Conservation (phyloP, 2,329 filamentous ascomycete genomes). For the Echinosphaeria canescens region DNA sequence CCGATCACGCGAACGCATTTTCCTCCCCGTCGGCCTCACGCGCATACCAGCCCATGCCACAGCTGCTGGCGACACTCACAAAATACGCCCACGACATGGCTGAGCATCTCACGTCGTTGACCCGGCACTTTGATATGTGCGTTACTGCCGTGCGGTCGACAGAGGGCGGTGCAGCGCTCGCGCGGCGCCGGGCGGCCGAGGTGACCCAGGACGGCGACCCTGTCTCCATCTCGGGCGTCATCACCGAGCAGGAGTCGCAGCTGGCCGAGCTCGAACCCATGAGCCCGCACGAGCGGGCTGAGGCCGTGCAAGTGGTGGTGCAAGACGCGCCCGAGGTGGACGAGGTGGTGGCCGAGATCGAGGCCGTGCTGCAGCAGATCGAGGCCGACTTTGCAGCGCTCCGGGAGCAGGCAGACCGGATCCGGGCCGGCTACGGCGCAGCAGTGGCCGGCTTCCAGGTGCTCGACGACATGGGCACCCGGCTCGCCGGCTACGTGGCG, state of each 20-base stretch:
- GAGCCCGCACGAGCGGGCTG: conserved; percentile 39
- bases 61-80: conserved; percentile 40
- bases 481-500: conserved; percentile 41
- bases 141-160: conserved; percentile 81
- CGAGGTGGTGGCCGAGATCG: conserved; percentile 48
- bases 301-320: conserved; percentile 65
- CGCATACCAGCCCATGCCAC: conserved; percentile 19
- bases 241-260: conserved; percentile 8
- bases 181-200: conserved; percentile 46
- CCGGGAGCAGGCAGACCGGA: conserved; percentile 34
- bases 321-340: conserved; percentile 47
- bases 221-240: conserved; percentile 45
- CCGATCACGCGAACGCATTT: conserved; percentile 4
- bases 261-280: conserved; percentile 22
- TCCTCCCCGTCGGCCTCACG: conserved; percentile 13
- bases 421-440: conserved; percentile 29
- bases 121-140: conserved; percentile 81
- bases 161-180: conserved; percentile 53
- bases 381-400: conserved; percentile 46
- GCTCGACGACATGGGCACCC: conserved; percentile 44
- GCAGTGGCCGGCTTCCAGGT: conserved; percentile 41
- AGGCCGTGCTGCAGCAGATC: conserved; percentile 56
- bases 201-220: conserved; percentile 18
- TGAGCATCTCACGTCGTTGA: conserved; percentile 55
- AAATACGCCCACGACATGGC: conserved; percentile 67